phyloP scores from a whole-genome alignment of 1,284 basidiomycete genomes.

The Ganoderma multipileum region DNA sequence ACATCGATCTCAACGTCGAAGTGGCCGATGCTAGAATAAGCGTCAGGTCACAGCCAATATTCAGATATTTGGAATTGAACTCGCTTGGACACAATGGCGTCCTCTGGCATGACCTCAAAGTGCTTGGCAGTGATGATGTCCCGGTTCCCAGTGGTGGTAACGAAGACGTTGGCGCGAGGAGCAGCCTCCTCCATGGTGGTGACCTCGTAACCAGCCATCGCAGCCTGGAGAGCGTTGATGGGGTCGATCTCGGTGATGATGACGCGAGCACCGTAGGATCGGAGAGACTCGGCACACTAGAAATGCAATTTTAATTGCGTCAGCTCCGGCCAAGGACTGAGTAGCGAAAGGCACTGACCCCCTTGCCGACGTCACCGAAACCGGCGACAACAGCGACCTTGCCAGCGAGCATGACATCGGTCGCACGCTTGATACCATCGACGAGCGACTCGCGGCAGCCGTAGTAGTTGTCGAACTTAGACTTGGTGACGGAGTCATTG shows the following conservation, averaged over 20 bases:
- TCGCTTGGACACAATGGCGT: constrained; percentile 98
- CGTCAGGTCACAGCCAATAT: not conserved
- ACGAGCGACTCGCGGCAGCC: constrained; percentile 99
- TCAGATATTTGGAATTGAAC: constrained; percentile 39
- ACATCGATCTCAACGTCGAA: constrained; percentile 99
- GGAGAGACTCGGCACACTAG: constrained; percentile 96
- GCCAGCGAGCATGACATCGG: constrained; percentile 99
- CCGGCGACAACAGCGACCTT: constrained; percentile 99
- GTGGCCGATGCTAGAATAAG: constrained; percentile 85
- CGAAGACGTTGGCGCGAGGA: constrained; percentile 89
- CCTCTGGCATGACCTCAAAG: constrained; percentile 95
- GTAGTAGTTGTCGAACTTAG: constrained; percentile 98
- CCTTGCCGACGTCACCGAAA: constrained; percentile 99
- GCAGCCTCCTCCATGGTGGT: constrained; percentile 99
- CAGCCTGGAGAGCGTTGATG: constrained; percentile 99
- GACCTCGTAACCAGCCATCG: constrained; percentile 99
- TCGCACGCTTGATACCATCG: constrained; percentile 99
- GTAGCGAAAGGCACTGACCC: constrained; percentile 63
- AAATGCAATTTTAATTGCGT: not conserved
- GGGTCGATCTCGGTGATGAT: constrained; percentile 98
- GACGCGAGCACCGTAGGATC: constrained; percentile 96
- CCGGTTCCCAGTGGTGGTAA: constrained; percentile 98
- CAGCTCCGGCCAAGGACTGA: not conserved
- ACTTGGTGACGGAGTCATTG: constrained; percentile 99
- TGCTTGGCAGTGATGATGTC: constrained; percentile 97